A percentile compares a stretch with the other conserved stretches of the same genome.
Conservation (phyloP, 768 basidiomycete species). For the Trametes cubensis region DNA sequence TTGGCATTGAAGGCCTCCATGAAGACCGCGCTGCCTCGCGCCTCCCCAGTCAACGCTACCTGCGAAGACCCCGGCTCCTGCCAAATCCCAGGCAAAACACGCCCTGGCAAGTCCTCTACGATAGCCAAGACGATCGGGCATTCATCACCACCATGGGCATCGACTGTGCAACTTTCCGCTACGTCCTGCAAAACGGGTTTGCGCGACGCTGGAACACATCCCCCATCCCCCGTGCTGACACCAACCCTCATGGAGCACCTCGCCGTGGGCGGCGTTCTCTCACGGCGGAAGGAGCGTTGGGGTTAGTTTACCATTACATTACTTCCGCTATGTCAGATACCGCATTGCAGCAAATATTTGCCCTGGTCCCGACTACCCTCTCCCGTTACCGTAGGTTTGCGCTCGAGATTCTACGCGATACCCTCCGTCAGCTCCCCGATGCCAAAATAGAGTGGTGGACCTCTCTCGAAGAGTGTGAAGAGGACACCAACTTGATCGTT, state of each 20-base stretch:
- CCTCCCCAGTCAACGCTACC: constrained; percentile 32
- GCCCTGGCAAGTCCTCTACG: constrained; percentile 41
- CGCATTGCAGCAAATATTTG: constrained; percentile 46
- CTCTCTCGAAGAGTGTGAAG: constrained; percentile 35
- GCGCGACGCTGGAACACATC: constrained; percentile 8
- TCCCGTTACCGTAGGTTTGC: constrained; percentile 41
- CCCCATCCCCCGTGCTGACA: constrained; percentile 38
- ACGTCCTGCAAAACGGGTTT: constrained; percentile 41
- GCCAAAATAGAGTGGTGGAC: constrained; percentile 34
- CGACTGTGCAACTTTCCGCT: constrained; percentile 39
- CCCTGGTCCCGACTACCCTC: constrained; percentile 41
- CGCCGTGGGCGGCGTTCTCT: constrained; percentile 36
- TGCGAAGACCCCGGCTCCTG: constrained; percentile 36
- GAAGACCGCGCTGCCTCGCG: neutral
- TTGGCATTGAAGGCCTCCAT: too few species aligned
- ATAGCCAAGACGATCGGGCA: constrained; percentile 38
- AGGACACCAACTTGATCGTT: constrained; percentile 34
- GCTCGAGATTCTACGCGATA: constrained; percentile 35
- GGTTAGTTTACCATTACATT: constrained; percentile 45
- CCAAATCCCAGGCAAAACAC: constrained; percentile 39
- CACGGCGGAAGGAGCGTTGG: constrained; percentile 43
- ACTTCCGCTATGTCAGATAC: constrained; percentile 44
- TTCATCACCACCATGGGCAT: constrained; percentile 46
- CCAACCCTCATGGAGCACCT: constrained; percentile 26
- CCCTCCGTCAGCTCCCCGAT: constrained; percentile 35